phyloP scores from a whole-genome alignment of 2,329 filamentous ascomycete genomes.

The Daldinia sp. region DNA sequence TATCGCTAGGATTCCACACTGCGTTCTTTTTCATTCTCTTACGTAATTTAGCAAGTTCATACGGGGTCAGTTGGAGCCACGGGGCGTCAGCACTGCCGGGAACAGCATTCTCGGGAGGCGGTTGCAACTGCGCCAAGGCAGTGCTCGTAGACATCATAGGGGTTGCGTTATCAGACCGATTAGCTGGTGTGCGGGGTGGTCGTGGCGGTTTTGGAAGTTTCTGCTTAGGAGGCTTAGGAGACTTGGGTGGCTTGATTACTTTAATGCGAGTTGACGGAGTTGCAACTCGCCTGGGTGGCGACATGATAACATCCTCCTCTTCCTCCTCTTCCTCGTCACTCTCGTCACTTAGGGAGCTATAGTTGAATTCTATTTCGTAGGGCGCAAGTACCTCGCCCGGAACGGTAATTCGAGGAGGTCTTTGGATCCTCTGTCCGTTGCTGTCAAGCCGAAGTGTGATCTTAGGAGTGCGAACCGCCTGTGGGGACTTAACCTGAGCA shows the following conservation, averaged over 20 bases:
- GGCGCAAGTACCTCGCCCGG: slow-evolving; percentile 72
- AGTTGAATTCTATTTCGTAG: slow-evolving; percentile 71
- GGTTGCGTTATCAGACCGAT: slow-evolving; percentile 52
- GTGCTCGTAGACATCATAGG: slow-evolving; percentile 53
- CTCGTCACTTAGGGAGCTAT: slow-evolving; percentile 61
- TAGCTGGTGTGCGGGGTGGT: slow-evolving; percentile 41
- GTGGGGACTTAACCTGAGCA: slow-evolving; percentile 62
- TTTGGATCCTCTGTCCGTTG: slow-evolving; percentile 56
- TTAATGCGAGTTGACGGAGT: slow-evolving; percentile 59
- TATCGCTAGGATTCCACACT: slow-evolving; percentile 83
- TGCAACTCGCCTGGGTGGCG: slow-evolving; percentile 49
- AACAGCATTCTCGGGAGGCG: slow-evolving; percentile 67
- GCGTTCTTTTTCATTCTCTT: slow-evolving; percentile 95
- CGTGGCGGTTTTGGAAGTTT: slow-evolving; percentile 48
- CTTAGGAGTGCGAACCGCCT: slow-evolving; percentile 59
- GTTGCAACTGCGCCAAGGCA: slow-evolving; percentile 56
- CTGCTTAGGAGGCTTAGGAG: slow-evolving; percentile 56
- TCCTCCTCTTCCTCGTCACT: slow-evolving; percentile 51
- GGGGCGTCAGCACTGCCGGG: slow-evolving; percentile 67
- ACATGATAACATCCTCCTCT: slow-evolving; percentile 50
- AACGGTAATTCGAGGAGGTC: slow-evolving; percentile 67
- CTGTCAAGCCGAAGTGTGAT: slow-evolving; percentile 54
- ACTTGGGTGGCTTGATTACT: slow-evolving; percentile 56
- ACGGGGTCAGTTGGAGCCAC: slow-evolving; percentile 71
- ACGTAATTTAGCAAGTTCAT: slow-evolving; percentile 72